Evolutionary conservation across 192 early-diverging fungal genomes (phyloP), one percentile per base, ranked within the genome.

Genomic region (Coemansia sp.): DNA sequence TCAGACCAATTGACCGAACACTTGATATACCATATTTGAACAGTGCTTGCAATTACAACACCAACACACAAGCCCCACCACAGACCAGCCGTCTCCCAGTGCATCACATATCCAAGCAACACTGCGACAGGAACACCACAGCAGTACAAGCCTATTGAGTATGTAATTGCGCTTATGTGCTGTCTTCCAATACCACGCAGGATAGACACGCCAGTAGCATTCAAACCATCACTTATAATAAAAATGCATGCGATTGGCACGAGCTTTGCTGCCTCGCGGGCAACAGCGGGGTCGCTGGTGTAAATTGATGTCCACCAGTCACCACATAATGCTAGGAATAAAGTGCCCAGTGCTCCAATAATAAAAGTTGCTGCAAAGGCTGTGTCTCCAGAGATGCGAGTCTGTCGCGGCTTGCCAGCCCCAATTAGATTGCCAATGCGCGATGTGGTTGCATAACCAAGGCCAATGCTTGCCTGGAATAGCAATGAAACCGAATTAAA

Each of bases 361-460:
- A 85, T 45, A 1, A 85, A 51, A 0, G 88, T 71, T 27, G 86
- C 69, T 0, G 72, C 27, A 23, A 90, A 53, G 6, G 85, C 76
- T 30, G 80, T 62, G 7, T 72, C 54, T 16, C 75, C 60, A 1
- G 86, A 64, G 89, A 59, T 90, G 73, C 77, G 78, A 6, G 89
- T 87, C 23, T 80, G 77, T 0, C 63, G 48, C 11, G 81, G 60
- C 38, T 82, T 81, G 23, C 59, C 81, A 31, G 83, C 84, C 3
- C 90, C 89, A 16, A 90, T 71, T n/a, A 89, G 59, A 51, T 88
- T 86, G 28, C 89, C 94, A 29, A 95, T 86, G 11, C 94, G 82
- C 25, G 88, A 90, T 6, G 87, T 85, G 0, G 84, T 83, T 2
- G 86, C 91, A 27, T 94, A 85, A 5, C 86, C 75, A 9, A 95